phyloP scores from a whole-genome alignment of 2,329 filamentous ascomycete species.

The Periconia sp. region DNA sequence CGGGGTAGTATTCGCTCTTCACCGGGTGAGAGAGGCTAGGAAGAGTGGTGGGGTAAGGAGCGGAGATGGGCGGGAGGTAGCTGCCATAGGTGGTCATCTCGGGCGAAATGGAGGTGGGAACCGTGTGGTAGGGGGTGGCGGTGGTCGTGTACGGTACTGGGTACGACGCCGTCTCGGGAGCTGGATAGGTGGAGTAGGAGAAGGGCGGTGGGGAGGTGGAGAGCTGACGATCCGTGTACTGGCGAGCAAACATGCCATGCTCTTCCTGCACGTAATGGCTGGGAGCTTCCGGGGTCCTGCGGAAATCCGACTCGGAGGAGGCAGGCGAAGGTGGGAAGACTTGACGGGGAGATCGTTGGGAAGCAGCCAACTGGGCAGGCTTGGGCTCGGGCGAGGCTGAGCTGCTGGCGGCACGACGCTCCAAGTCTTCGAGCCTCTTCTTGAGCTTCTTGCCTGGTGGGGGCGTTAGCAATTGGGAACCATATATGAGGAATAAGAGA shows the following conservation, averaged over 20 bases:
- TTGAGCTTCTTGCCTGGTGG: conserved; percentile 83
- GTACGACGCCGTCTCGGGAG: conserved; percentile 66
- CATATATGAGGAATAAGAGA: conserved; percentile 1
- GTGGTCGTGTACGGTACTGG: conserved; percentile 54
- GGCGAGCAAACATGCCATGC: conserved; percentile 63
- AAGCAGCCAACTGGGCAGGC: conserved; percentile 55
- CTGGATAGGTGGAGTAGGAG: conserved; percentile 67
- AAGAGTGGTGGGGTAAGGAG: conserved; percentile 57
- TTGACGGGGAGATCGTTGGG: conserved; percentile 38
- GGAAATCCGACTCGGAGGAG: conserved; percentile 37
- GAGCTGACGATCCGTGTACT: conserved; percentile 68
- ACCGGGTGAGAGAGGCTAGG: conserved; percentile 63
- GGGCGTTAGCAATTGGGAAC: conserved; percentile 19
- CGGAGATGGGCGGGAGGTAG: conserved; percentile 54
- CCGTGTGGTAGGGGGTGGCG: conserved; percentile 42
- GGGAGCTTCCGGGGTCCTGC: conserved; percentile 40
- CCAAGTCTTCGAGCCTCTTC: conserved; percentile 82
- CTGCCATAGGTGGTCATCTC: conserved; percentile 54
- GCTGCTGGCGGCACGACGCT: conserved; percentile 71
- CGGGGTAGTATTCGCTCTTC: conserved; percentile 66
- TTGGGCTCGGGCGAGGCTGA: conserved; percentile 62
- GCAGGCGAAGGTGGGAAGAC: conserved; percentile 38
- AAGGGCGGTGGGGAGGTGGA: conserved; percentile 73
- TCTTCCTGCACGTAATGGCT: conserved; percentile 53
- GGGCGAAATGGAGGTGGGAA: conserved; percentile 40